Conservation (phyloP, 2,329 filamentous ascomycete species). For the Beauveria varroae region DNA sequence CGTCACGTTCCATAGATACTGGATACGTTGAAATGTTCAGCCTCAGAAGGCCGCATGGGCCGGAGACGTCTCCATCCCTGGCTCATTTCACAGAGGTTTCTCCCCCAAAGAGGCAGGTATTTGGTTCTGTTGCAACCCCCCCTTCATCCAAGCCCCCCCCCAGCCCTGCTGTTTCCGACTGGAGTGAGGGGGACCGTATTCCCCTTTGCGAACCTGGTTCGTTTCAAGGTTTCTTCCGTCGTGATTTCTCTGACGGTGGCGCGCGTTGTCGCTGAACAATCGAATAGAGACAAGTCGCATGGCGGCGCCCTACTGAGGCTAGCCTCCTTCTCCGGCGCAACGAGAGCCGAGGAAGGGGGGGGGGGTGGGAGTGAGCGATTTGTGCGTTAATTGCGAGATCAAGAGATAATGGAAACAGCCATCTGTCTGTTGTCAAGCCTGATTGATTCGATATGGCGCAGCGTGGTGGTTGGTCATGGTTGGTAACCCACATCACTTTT, state of each 20-base stretch:
- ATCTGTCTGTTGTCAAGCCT: neutral
- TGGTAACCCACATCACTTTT: no score
- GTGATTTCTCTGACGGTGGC: neutral
- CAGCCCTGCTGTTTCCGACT: neutral
- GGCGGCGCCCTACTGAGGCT: neutral
- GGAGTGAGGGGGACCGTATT: neutral
- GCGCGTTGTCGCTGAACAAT: neutral
- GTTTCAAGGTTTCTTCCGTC: neutral
- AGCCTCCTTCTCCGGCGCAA: neutral
- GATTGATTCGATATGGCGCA: neutral
- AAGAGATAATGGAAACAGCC: neutral
- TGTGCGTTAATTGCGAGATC: neutral
- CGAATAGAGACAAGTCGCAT: neutral
- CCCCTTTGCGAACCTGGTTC: neutral
- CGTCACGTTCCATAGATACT: constrained; percentile 8
- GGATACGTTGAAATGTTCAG: neutral
- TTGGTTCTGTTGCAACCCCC: neutral
- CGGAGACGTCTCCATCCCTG: neutral
- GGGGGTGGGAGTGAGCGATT: neutral
- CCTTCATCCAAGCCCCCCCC: neutral
- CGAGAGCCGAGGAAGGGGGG: constrained; percentile 1
- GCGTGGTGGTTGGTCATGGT: neutral
- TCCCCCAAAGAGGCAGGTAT: neutral
- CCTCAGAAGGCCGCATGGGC: neutral
- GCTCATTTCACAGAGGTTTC: neutral